These are phyloP conservation scores for Suillus plorans DNA, from an alignment of 768 basidiomycete species.

Conservation along the genomic window DNA sequence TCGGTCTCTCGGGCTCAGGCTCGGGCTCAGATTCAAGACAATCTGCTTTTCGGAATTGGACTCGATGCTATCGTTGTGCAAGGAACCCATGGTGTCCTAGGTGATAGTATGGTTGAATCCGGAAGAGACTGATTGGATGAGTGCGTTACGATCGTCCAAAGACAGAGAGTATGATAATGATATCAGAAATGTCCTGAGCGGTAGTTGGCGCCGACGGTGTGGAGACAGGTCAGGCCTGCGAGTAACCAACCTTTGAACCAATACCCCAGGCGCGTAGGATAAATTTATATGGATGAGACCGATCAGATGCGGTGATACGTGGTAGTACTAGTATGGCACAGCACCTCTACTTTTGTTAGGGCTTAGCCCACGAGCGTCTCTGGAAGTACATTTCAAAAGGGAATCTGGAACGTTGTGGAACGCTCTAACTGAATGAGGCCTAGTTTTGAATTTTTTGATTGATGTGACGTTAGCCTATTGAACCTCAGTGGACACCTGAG, in stretches of 20 bases:
- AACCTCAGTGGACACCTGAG: too few relatives aligned
- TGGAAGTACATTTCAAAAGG: neutral
- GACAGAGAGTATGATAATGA: neutral
- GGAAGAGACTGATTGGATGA: neutral
- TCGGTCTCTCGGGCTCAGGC: slow-evolving; percentile 16
- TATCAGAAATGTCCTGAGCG: neutral
- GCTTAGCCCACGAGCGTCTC: too few relatives aligned
- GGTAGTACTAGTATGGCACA: neutral
- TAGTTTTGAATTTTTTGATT: neutral
- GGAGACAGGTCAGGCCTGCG: neutral
- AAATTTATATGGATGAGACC: neutral
- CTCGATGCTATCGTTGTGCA: neutral
- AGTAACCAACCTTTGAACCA: neutral
- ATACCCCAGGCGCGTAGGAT: neutral
- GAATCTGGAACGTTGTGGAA: neutral
- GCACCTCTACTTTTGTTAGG: neutral
- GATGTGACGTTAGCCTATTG: too few relatives aligned
- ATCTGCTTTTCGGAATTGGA: neutral
- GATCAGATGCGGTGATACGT: neutral
- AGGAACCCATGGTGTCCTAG: neutral
- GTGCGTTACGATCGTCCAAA: neutral
- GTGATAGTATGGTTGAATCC: too few relatives aligned
- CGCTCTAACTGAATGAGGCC: neutral
- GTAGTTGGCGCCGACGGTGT: neutral
- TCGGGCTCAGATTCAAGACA: neutral